Base-by-base conservation (phyloP, 768 basidiomycete species). In the Lactifluus hygrophoroides region DNA sequence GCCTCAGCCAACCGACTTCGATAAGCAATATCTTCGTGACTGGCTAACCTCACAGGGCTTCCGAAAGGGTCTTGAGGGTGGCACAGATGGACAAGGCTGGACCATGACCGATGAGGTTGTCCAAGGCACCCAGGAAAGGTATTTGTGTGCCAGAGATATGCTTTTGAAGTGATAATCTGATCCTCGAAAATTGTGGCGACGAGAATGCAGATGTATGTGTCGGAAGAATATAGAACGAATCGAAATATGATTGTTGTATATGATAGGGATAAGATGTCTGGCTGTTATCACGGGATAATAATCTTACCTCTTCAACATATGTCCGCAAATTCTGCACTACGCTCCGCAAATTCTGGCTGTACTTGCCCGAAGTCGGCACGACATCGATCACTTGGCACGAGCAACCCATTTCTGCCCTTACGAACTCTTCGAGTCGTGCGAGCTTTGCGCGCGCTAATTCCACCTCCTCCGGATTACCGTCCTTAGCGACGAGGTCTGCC, bases 1-100 rank as follows among this genome's bases (percentile, higher is more conserved):
- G 94, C 3, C 75, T 79, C 40, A 68, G 83, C 0, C 95, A 96
- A 72, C 82, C 86, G n/a, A 92, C 67, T 97, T 96, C 67, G 95
- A 97, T 70, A 99, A 97, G 73, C 95, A 98, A 72, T 97, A 88
- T 66, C 74, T 97, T 56, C 77, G 95, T n/a, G 94, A 97, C 69
- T 91, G 91, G 86, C 74, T 99, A 21, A 85, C 85, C 10, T 67
- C 72, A 28, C 73, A 74, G 5, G 92, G 92, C 1, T 93, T 90
- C 68, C 76, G 72, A 63, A 88, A 86, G 68, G 90, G 90, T 1
- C 70, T 90, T 23, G 89, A 93, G 69, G 79, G 74, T 51, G 90
- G 88, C 13, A 81, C 81, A 0, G 74, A 80, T 60, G 82, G 85
- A 28, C 75, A 81, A 54, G 92, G 90, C 7, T 95, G 94, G 82